Base-by-base conservation (phyloP, 495 filamentous ascomycete species). In the Diplogelasinospora grovesii region DNA sequence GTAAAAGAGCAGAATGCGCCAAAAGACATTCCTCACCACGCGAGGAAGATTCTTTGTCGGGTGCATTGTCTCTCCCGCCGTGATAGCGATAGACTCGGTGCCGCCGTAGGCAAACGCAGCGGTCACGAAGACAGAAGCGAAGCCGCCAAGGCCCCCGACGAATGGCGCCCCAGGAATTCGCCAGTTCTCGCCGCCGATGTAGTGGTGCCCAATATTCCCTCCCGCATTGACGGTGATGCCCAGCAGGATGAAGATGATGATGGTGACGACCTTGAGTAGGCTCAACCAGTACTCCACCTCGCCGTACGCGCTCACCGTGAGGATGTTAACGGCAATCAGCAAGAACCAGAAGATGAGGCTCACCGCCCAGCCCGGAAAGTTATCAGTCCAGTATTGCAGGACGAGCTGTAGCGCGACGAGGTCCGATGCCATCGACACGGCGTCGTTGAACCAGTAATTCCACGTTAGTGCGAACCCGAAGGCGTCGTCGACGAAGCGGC, bases 391-490 rank as follows among this genome's bases (percentile, higher is more conserved):
- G 54, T 77, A 89, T 40, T 82, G 75, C 25, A 89, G 83, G 41
- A n/a, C n/a, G n/a, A n/a, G n/a, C n/a, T n/a, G n/a, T n/a, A n/a
- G n/a, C n/a, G n/a, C n/a, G n/a, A n/a, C n/a, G n/a, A n/a, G n/a
- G n/a, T n/a, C n/a, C n/a, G n/a, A n/a, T n/a, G n/a, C n/a, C n/a
- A n/a, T n/a, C n/a, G n/a, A n/a, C n/a, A n/a, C n/a, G n/a, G n/a
- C n/a, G n/a, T n/a, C n/a, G n/a, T n/a, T 66, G 32, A 70, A 69
- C 70, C 66, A 72, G 43, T 72, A 73, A 35, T 67, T 57, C 83
- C 84, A 89, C 20, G 83, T 84, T 57, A 89, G 79, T 14, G 84
- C 77, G 53, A 89, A 89, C 25, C 85, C 84, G 48, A 90, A 59
- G 45, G 81, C 81, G 23, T 76, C 73, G 48, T 88, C 82, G 41